These are phyloP conservation scores for Marasmius oreades DNA, from an alignment of 1,284 basidiomycete genomes.

Conservation along the genomic window DNA sequence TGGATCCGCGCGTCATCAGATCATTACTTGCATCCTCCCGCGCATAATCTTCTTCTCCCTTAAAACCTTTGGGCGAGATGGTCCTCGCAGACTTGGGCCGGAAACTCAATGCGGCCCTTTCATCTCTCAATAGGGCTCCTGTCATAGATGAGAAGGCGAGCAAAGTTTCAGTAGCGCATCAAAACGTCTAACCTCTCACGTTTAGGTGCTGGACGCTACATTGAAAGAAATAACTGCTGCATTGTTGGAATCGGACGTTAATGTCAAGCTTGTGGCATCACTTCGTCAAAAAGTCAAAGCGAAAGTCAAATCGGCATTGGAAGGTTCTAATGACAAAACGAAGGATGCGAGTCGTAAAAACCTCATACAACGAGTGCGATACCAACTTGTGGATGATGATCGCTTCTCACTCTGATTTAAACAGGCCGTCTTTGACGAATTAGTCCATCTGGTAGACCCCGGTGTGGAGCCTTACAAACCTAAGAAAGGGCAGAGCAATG, in stretches of 20 bases:
- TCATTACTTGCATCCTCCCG: slow-evolving; percentile 6
- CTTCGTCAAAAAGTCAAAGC: slow-evolving; percentile 88
- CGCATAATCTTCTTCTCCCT: slow-evolving; percentile 1
- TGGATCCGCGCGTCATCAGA: background rate
- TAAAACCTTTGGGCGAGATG: slow-evolving; percentile 52
- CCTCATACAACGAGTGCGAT: slow-evolving; percentile 80
- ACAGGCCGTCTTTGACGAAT: slow-evolving; percentile 95
- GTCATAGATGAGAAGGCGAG: slow-evolving; percentile 86
- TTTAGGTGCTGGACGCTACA: slow-evolving; percentile 86
- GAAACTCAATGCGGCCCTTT: slow-evolving; percentile 91
- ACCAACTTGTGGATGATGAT: background rate
- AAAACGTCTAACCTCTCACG: slow-evolving; percentile 9
- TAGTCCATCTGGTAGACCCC: slow-evolving; percentile 93
- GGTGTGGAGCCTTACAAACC: slow-evolving; percentile 95
- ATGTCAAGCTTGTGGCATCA: slow-evolving; percentile 91
- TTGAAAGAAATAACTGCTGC: slow-evolving; percentile 96
- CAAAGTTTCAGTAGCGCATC: slow-evolving; percentile 6
- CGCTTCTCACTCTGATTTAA: slow-evolving; percentile 6
- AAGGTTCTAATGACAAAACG: slow-evolving; percentile 67
- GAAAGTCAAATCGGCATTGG: slow-evolving; percentile 77
- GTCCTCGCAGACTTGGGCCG: slow-evolving; percentile 95
- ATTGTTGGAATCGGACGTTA: slow-evolving; percentile 95
- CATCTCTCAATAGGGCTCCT: slow-evolving; percentile 83
- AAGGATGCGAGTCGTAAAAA: slow-evolving; percentile 84
- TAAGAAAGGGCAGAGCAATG: slow-evolving; percentile 91